phyloP scores from a whole-genome alignment of 108 stramenopile species.

The Aurantiochytrium sp. region DNA sequence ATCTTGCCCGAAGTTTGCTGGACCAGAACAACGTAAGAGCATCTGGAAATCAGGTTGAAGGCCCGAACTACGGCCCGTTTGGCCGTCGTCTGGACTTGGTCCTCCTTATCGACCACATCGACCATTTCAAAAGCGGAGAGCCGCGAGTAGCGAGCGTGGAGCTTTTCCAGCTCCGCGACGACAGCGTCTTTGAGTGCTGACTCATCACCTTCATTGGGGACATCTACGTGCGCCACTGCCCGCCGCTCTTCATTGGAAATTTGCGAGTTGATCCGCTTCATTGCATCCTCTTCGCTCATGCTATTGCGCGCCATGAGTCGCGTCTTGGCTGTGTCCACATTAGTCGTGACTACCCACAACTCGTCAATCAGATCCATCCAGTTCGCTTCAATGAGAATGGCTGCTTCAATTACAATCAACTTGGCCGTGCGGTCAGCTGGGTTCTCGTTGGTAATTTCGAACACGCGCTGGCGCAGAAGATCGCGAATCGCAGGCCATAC shows the following conservation, averaged over 20 bases:
- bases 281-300: not conserved
- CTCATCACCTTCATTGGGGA: not conserved
- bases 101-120: not conserved
- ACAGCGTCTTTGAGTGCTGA: not conserved
- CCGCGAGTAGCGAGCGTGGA: not conserved
- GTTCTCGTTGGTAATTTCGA: not conserved
- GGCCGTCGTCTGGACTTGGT: not conserved
- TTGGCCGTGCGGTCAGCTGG: not conserved
- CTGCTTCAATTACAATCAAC: not conserved
- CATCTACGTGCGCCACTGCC: not conserved
- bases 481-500: not conserved
- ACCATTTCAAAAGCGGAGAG: not conserved
- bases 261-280: conserved; percentile 1
- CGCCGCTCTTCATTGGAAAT: not conserved
- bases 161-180: not conserved
- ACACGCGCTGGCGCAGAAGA: not conserved
- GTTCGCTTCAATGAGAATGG: not conserved
- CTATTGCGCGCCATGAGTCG: not conserved
- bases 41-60: not conserved
- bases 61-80: not conserved
- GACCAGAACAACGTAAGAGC: not conserved
- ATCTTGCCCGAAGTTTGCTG: not conserved
- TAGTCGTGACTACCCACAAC: not conserved
- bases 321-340: not conserved
- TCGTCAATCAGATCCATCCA: conserved; percentile 15